These are phyloP conservation scores for Synchytrium microbalum DNA, from an alignment of 371 early-diverging fungal species.

Conservation along the genomic window DNA sequence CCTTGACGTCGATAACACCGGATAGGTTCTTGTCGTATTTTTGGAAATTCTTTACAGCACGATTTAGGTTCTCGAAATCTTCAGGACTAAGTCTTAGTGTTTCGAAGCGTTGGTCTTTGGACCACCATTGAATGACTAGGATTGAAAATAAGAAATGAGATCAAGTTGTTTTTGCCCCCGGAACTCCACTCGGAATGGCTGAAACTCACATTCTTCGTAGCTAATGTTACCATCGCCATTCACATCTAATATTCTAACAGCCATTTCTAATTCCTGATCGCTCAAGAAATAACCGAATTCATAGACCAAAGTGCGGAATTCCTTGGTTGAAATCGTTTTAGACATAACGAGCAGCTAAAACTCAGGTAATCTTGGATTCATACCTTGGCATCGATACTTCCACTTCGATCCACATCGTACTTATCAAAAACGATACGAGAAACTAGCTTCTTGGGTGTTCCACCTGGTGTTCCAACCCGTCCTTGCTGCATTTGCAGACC, in stretches of 20 bases:
- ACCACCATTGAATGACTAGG: conserved; percentile 33
- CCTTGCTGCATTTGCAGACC: too few species aligned
- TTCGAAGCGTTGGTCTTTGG: conserved; percentile 24
- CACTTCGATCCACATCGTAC: conserved; percentile 20
- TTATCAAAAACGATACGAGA: conserved; percentile 19
- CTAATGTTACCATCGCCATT: conserved; percentile 28
- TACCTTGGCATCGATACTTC: background rate
- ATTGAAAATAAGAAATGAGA: background rate
- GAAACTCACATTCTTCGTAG: conserved; percentile 27
- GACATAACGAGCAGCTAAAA: too few species aligned
- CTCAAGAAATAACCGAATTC: conserved; percentile 31
- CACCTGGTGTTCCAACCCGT: too few species aligned
- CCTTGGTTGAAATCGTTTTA: conserved; percentile 21
- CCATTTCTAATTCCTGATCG: conserved; percentile 25
- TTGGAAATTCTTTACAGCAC: conserved; percentile 21
- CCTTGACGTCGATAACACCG: conserved; percentile 26
- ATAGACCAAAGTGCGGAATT: conserved; percentile 26
- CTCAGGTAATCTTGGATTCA: too few species aligned
- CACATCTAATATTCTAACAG: conserved; percentile 24
- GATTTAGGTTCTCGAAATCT: conserved; percentile 18
- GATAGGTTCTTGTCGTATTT: conserved; percentile 27
- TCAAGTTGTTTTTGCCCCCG: conserved; percentile 2
- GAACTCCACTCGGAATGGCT: background rate
- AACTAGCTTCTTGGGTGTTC: background rate
- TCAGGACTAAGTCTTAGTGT: conserved; percentile 17